These are phyloP conservation scores for Areca catechu DNA, from an alignment of 176 grass and related monocot species.

Conservation along the genomic window DNA sequence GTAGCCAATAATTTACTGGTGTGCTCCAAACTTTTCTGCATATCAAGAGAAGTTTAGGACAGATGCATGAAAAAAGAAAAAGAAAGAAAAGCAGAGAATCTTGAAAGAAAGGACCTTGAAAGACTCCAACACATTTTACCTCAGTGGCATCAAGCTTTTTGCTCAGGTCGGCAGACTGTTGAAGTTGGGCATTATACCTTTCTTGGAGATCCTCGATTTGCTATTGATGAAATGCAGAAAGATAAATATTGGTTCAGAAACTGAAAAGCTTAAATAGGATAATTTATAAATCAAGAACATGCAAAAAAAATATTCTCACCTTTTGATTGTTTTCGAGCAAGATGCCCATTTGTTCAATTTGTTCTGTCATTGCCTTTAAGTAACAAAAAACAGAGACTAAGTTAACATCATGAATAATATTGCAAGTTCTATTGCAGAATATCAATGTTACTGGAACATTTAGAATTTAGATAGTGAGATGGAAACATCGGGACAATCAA, in stretches of 20 bases:
- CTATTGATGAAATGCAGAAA: constrained; percentile 23
- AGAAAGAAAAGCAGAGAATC: background rate
- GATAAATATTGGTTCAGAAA: background rate
- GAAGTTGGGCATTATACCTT: constrained; percentile 63
- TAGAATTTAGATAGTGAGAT: too few species aligned
- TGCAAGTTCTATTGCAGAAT: too few species aligned
- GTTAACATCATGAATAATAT: too few species aligned
- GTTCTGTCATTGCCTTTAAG: constrained; percentile 72
- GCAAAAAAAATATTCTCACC: constrained; percentile 21
- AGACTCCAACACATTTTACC: constrained; percentile 27
- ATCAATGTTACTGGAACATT: too few species aligned
- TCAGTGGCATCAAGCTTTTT: constrained; percentile 67
- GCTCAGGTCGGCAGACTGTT: constrained; percentile 52
- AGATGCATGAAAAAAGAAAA: background rate
- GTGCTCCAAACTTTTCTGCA: constrained; percentile 80
- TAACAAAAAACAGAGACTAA: background rate
- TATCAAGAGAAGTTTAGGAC: background rate
- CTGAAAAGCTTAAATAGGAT: too few species aligned
- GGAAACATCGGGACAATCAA: too few species aligned
- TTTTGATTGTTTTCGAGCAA: constrained; percentile 59
- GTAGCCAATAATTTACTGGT: constrained; percentile 62
- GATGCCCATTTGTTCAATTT: constrained; percentile 73
- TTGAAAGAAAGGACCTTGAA: too few species aligned
- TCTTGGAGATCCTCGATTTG: constrained; percentile 65
- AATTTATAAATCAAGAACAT: too few species aligned